Evolutionary conservation across 495 filamentous ascomycete species (phyloP), one percentile per base, ranked within the genome.

Genomic region (Platismatia glauca): DNA sequence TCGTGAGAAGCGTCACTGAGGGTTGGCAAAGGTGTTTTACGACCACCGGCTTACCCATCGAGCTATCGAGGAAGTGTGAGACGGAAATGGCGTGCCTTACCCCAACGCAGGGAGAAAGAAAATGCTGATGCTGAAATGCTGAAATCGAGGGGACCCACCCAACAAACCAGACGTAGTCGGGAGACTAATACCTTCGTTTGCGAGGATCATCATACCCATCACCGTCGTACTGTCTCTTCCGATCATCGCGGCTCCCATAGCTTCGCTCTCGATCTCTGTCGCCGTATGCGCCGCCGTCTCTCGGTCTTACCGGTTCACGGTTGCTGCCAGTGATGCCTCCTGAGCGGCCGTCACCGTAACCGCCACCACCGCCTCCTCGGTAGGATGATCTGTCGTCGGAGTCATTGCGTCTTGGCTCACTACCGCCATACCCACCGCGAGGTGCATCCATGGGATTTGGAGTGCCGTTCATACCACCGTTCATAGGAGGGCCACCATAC

Each of bases 181-280:
- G 53, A 57, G 53, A 57, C 58, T 79, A 91, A 77, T 92, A 91
- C 69, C 89, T 86, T 73, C 88, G 83, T 69, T 85, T 88, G 61
- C 90, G 83, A 43, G 88, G 84, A 72, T 94, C 89, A 67, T 93
- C 88, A 71, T 90, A 85, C 64, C 82, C 73, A 70, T 83, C 79
- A 69, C 78, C 77, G 57, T 81, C 79, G 37, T 64, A 55, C 46
- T 24, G 60, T 57, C 60, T 62, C 60, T 62, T 62, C 15, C 60
- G 52, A 22, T 55, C 43, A 39, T 62, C 60, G 15, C 55, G 50
- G 37, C 60, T 81, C 61, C 83, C 84, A 46, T 62, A 62, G 39
- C 60, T 41, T 62, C 60, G 35, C 29, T 57, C 60, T 48, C 60
- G 60, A 62, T 84, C 85, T 68, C 84, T 80, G 70, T 81, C 79